phyloP scores from a whole-genome alignment of 257 asterid genomes.

The Catharanthus roseus region DNA sequence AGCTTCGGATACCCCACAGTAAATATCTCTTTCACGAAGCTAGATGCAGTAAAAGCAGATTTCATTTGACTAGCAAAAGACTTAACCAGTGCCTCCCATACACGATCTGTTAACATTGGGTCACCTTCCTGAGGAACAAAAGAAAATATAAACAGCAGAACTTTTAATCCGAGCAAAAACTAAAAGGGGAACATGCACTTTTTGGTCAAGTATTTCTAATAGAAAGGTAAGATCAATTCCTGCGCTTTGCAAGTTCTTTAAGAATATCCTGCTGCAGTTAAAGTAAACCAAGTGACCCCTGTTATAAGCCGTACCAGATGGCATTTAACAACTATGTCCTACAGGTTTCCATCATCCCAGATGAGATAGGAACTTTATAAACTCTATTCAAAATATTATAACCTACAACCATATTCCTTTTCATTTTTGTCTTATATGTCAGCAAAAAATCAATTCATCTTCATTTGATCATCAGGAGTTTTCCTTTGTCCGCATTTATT shows the following conservation, averaged over 20 bases:
- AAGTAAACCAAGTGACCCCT: neutral
- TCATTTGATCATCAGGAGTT: neutral
- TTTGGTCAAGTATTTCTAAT: neutral
- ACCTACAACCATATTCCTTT: neutral
- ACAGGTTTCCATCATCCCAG: neutral
- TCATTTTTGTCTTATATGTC: neutral
- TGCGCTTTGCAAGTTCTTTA: too few relatives aligned
- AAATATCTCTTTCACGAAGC: constrained; percentile 89
- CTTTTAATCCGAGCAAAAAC: neutral
- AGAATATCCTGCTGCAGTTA: constrained; percentile 1
- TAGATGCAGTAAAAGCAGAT: constrained; percentile 87
- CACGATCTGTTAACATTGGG: constrained; percentile 79
- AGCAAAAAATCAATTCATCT: neutral
- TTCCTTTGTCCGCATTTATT: neutral
- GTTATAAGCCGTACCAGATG: neutral
- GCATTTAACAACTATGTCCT: neutral
- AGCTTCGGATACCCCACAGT: constrained; percentile 93
- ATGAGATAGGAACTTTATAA: neutral
- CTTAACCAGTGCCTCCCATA: constrained; percentile 87
- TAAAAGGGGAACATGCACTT: neutral
- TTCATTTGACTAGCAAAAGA: constrained; percentile 95
- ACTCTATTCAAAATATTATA: neutral
- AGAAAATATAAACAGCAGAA: constrained; percentile 22
- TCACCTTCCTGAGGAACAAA: constrained; percentile 70
- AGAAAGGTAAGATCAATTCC: neutral